Conservation (phyloP, 2,329 filamentous ascomycete genomes). For the Colletotrichum costaricense region DNA sequence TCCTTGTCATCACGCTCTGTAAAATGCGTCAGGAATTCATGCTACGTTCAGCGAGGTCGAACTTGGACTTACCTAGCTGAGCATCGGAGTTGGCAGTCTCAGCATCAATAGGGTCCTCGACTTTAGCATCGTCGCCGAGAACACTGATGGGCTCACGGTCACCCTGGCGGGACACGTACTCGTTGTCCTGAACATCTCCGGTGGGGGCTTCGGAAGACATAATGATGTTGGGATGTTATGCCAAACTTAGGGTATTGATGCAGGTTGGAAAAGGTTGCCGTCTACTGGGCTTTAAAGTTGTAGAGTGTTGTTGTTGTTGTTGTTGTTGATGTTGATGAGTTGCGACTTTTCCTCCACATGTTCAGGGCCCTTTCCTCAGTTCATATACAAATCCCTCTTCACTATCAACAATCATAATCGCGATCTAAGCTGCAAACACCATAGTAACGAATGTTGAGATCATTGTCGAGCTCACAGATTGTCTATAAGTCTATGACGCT, state of each 20-base stretch:
- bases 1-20: conserved; percentile 49
- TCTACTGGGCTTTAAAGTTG: too few relatives aligned
- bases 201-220: conserved; percentile 29
- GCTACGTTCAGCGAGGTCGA: rapidly evolving
- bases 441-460: background rate
- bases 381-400: conserved; percentile 7
- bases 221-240: background rate
- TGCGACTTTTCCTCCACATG: rapidly evolving
- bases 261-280: too few relatives aligned
- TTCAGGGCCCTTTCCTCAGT: background rate
- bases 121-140: conserved; percentile 43
- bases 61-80: conserved; percentile 45
- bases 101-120: conserved; percentile 48
- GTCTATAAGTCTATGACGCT: conserved; percentile 37
- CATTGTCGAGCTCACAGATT: background rate
- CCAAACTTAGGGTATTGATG: too few relatives aligned
- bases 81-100: conserved; percentile 46
- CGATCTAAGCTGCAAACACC: background rate
- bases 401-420: background rate
- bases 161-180: conserved; percentile 48
- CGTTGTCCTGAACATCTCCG: conserved; percentile 29
- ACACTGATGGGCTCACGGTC: conserved; percentile 45
- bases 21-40: rapidly evolving
- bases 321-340: background rate
- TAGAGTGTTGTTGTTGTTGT: background rate